Evolutionary conservation across 2,329 filamentous ascomycete genomes (phyloP), one percentile per base, ranked within the genome.

Genomic region (Clarireedia paspali): DNA sequence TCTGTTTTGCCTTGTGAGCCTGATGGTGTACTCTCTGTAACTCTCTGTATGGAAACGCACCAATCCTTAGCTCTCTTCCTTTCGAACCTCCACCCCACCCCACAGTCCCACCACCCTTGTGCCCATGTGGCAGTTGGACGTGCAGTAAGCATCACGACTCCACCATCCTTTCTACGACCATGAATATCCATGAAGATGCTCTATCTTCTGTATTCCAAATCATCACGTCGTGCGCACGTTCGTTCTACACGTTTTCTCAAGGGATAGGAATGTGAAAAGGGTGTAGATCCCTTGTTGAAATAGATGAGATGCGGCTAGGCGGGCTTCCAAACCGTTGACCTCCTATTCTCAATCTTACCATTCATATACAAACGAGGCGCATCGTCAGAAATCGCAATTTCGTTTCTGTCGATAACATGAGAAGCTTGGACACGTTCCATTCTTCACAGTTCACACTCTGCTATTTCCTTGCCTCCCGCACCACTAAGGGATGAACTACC

Each of bases 381-480:
- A 17, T 26, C 27, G 34, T 15, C 53, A 50, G 42, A 34, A 17
- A 45, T 45, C 26, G 39, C 39, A 50, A 50, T 38, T 17, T 55
- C 38, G 27, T 55, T 55, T 50, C 39, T 27, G 9, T n/a, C 24
- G 53, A 44, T 45, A 42, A 38, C 39, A 45, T 36, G 47, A 36
- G 47, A 45, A 50, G 53, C 53, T 50, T 55, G 47, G 53, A 14
- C 47, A 26, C 7, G 17, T 36, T 36, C 20, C 27, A 50, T 23
- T 15, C 20, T 17, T 23, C 17, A 17, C 6, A 44, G 9, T 23
- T 20, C 4, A 15, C 15, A 7, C 44, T 47, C 20, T 3, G 14
- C 20, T 6, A 27, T 27, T 26, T 23, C 40, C 17, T 20, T 17
- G 4, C 40, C 30, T 34, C 30, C 30, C 10, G 30, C 30, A 9